Conservation (phyloP, 306 rosid species). For the Comarum palustre region DNA sequence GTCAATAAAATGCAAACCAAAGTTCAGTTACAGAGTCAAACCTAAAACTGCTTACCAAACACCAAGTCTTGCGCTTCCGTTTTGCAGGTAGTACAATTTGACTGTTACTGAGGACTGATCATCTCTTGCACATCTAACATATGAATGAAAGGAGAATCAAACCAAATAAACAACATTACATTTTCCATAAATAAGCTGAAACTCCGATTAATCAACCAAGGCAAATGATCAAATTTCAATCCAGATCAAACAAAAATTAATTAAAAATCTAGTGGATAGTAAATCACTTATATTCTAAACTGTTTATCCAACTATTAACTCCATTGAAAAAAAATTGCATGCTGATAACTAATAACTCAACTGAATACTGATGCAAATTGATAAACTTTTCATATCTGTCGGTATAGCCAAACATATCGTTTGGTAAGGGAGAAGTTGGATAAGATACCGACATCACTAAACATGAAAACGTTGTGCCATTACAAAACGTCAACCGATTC, state of each 20-base stretch:
- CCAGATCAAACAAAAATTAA: neutral
- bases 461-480: neutral
- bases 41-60: constrained; percentile 63
- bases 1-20: constrained; percentile 25
- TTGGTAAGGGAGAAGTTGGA: neutral
- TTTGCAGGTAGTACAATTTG: constrained; percentile 73
- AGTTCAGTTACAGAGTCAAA: constrained; percentile 20
- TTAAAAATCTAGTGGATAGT: neutral
- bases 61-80: constrained; percentile 91
- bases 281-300: neutral
- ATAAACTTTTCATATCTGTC: neutral
- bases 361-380: neutral
- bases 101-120: constrained; percentile 74
- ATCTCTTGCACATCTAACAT: constrained; percentile 72
- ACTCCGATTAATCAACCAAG: neutral
- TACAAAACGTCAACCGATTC: neutral
- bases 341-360: neutral
- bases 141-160: neutral
- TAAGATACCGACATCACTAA: neutral
- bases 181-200: neutral
- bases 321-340: neutral
- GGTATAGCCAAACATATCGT: neutral
- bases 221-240: neutral
- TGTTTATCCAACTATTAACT: neutral
- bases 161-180: neutral